Base-by-base conservation (phyloP, 1,284 basidiomycete genomes). In the Moesziomyces antarcticus region DNA sequence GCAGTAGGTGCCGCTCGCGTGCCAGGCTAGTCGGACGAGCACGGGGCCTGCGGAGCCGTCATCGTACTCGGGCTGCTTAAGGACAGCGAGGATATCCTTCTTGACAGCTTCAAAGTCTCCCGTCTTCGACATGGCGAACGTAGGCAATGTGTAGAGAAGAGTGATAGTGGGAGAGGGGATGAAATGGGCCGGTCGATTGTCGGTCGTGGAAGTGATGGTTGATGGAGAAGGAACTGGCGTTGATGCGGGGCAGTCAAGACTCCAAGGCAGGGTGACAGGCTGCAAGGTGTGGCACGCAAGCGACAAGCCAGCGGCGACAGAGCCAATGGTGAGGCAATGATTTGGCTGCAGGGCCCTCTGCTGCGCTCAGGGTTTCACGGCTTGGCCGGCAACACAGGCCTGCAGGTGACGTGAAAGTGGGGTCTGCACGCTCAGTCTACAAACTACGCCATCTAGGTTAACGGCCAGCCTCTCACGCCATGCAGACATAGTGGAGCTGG, bases 61-160 rank as follows among this genome's bases (percentile, higher is more conserved):
- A 52, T 84, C 82, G 72, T 83, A 84, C 55, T 76, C 72, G 60
- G 81, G 78, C 67, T 77, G 69, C 77, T 84, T 82, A 41, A 84
- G 73, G 50, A 84, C 75, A 40, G 71, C 67, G 33, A 53, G 40
- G 54, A 82, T 75, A 73, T 80, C 79, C 68, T 81, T 75, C 62
- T 78, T 75, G 57, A 82, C 81, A 18, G 73, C 69, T 21, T 79
- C 80, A 67, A 76, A 80, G 57, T 82, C 80, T 43, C 71, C 77
- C 16, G 53, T 61, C 56, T 77, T 56, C 7, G 72, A 63, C 79
- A 77, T 78, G 43, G 22, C 62, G 25, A 35, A 14, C 11, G 21
- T 18, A 3, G 13, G 49, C 10, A 14, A 13, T 41, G 10, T 24
- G 42, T 30, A 13, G 7, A 1, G 42, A 25, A 35, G 35, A 14